Conservation (phyloP, 2,329 filamentous ascomycete species). For the Neopestalotiopsis sp. region DNA sequence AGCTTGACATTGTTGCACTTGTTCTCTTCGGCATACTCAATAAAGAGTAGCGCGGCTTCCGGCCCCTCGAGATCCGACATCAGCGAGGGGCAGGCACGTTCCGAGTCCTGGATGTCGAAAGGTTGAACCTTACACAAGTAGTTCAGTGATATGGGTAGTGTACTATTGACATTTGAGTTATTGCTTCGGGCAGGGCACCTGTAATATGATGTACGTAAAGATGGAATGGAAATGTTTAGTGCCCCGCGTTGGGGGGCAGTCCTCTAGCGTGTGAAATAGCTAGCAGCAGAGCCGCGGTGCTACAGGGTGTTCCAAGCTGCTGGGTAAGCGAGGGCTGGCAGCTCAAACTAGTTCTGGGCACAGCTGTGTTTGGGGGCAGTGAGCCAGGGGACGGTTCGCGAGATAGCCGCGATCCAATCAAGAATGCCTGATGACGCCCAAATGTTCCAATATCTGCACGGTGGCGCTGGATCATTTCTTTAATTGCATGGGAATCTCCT, state of each 20-base stretch:
- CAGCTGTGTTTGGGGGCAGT: slow-evolving; percentile 1
- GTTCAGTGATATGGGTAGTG: too few relatives aligned
- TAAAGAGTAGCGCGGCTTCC: neutral
- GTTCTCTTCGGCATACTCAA: neutral
- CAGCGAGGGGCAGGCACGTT: neutral
- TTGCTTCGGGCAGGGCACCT: neutral
- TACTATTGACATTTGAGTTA: neutral
- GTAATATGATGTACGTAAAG: neutral
- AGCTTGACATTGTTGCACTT: neutral
- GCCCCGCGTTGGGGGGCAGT: neutral
- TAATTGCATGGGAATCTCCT: neutral
- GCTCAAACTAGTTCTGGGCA: neutral
- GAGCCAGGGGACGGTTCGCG: neutral
- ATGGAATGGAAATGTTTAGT: neutral
- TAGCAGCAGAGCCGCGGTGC: neutral
- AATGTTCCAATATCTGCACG: neutral
- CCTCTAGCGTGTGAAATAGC: neutral
- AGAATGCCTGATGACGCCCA: neutral
- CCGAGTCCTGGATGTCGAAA: neutral
- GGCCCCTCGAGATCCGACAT: slow-evolving; percentile 3
- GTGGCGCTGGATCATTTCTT: neutral
- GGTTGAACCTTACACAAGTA: neutral
- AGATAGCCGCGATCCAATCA: neutral
- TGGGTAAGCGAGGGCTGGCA: neutral
- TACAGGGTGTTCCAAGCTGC: neutral